Evolutionary conservation across 139 green algal genomes (phyloP), one percentile per base, ranked within the genome.

Genomic region (Coelastrella sp.): DNA sequence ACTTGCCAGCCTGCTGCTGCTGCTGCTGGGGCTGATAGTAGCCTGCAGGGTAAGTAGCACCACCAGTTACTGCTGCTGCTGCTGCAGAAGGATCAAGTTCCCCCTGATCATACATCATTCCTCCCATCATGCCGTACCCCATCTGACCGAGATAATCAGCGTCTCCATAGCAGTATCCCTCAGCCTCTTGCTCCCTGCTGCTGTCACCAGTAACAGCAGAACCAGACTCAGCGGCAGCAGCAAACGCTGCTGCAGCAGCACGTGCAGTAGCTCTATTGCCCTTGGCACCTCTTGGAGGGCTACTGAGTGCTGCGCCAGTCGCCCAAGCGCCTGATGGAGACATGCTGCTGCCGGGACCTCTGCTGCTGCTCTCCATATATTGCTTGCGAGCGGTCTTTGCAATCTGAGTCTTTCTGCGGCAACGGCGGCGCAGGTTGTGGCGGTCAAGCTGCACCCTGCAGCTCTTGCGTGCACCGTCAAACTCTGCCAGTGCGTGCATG

Each of bases 401-500:
- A 9, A 69, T 7, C 45, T 80, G 72, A 6, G 72, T 67, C 75
- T 82, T 82, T 3, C 75, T 21, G 34, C 75, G 75, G 32, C 51
- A 82, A 38, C 78, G 78, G 78, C 78, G 78, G 30, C 78, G 78
- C 30, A 63, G 37, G 78, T 84, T 84, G 60, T 84, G 78, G 11
- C 41, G n/a, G 38, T 73, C 78, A 21, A 95, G 89, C 41, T 91
- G 71, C 43, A 78, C 84, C 13, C 93, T 89, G 83, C 93, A 96
- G 45, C 90, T 94, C 77, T 94, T 89, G 80, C 94, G 94, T 57
- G 86, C 81, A 30, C 89, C 94, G 43, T 97, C 94, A 87, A 98
- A 97, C 15, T 95, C 92, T 0, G 60, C 64, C 51, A 97, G 81
- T 11, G 90, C 84, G 66, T 97, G 93, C 80, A 97, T 96, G 67